Evolutionary conservation across 1,139 yeast species (phyloP).

Genomic region (Pichia sp.): DNA sequence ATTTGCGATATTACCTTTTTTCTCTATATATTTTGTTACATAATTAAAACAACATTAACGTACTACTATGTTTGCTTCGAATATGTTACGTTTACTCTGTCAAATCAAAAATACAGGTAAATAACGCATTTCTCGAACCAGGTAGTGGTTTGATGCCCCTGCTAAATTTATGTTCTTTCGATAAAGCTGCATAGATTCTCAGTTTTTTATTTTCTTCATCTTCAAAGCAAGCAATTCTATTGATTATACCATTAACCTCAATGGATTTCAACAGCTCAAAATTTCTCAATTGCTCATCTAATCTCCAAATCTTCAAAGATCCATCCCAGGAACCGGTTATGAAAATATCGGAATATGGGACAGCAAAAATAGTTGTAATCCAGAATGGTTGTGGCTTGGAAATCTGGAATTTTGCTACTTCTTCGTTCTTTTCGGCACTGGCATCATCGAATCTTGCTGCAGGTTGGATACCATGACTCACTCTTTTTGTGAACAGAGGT

Average conservation of each 20-base stretch:
- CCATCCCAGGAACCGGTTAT: conserved; percentile 90
- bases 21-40: no score
- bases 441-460: conserved; percentile 39
- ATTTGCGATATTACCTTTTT: no score
- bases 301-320: conserved; percentile 62
- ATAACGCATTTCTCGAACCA: conserved; percentile 43
- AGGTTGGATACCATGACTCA: conserved; percentile 74
- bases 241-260: conserved; percentile 64
- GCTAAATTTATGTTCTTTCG: conserved; percentile 84
- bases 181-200: conserved; percentile 55
- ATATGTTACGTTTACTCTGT: background rate
- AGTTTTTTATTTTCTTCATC: conserved; percentile 31
- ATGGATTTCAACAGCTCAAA: conserved; percentile 50
- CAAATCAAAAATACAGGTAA: conserved; percentile 32
- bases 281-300: conserved; percentile 54
- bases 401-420: conserved; percentile 39
- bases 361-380: conserved; percentile 73
- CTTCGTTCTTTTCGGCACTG: conserved; percentile 55
- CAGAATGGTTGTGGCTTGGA: conserved; percentile 74
- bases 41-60: no score
- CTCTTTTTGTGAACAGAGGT: conserved; percentile 60
- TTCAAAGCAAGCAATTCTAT: conserved; percentile 60
- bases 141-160: conserved; percentile 53
- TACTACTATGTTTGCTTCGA: no score
- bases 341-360: conserved; percentile 87